Evolutionary conservation across 768 basidiomycete genomes (phyloP), one percentile per base, ranked within the genome.

Genomic region (Ramaria sp.): DNA sequence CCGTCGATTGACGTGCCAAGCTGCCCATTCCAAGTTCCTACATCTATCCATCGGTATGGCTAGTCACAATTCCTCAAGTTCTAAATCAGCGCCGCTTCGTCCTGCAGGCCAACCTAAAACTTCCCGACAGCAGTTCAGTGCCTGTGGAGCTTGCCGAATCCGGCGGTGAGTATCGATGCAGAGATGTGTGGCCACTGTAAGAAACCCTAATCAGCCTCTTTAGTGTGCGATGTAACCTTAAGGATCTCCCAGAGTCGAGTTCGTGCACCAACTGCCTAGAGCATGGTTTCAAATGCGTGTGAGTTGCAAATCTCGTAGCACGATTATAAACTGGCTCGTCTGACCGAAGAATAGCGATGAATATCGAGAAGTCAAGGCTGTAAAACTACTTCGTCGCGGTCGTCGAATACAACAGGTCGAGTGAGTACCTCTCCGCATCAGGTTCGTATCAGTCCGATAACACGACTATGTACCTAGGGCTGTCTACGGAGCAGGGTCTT

Each of bases 191-290:
- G 63, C 45, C 54, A 51, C 37, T 52, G 43, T 0, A 25, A 52
- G 24, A 22, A 22, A 5, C 5, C 24, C 55, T 49, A 1, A 50
- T 43, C 20, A 28, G 32, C 16, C 16, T 39, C 34, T 12, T 44
- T 62, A 92, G 89, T 65, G 93, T 96, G 20, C 88, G 89, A 52
- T 96, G 92, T 65, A 92, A 95, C 73, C 78, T 95, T 54, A 94
- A 95, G 66, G 89, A 94, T 67, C 73, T 84, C 41, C 76, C 79
- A 50, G 69, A 79, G 38, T 69, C 76, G 44, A 65, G 73, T n/a
- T 65, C 73, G 8, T 96, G 93, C 67, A 87, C 89, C 7, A 95
- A 95, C 65, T 96, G 93, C 69, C 81, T 74, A 61, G 89, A 94
- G 66, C 84, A 93, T 42, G 83, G 82, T 22, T 77, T 92, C 36